Evolutionary conservation across 208 protist species (phyloP).

Genomic region (Lotmaria passim): DNA sequence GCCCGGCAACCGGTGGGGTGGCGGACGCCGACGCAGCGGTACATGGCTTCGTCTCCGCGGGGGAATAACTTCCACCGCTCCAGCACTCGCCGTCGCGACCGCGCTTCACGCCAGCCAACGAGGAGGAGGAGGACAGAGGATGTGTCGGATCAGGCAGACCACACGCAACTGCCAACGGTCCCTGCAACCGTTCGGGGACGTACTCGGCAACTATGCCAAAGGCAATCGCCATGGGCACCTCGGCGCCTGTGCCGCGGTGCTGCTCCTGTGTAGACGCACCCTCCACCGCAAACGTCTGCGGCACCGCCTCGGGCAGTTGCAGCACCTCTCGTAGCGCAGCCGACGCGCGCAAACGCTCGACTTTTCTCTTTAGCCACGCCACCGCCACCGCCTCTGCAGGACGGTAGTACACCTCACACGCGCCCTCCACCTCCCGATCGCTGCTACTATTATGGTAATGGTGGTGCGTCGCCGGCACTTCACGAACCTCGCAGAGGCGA

Average conservation of each 20-base stretch:
- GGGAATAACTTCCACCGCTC: not conserved
- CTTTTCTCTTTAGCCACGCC: conserved; percentile 48
- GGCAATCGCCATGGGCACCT: conserved; percentile 48
- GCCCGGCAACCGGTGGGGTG: not conserved
- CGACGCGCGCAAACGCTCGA: conserved; percentile 37
- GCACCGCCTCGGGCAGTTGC: conserved; percentile 28
- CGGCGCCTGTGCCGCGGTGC: too few relatives aligned
- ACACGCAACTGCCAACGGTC: conserved; percentile 38
- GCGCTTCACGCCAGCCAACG: conserved; percentile 5
- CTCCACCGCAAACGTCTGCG: too few relatives aligned
- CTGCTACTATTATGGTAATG: too few relatives aligned
- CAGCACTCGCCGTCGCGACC: conserved; percentile 3
- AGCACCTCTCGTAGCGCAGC: conserved; percentile 43
- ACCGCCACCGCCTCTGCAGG: conserved; percentile 58
- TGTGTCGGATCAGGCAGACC: conserved; percentile 27
- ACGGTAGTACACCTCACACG: conserved; percentile 42
- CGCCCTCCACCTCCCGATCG: not conserved
- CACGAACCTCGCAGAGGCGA: conserved; percentile 57
- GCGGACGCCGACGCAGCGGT: not conserved
- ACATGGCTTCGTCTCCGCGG: not conserved
- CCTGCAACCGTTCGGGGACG: conserved; percentile 45
- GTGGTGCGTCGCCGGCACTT: too few relatives aligned
- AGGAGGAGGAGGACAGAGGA: not conserved
- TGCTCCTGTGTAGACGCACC: too few relatives aligned
- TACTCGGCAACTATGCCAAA: conserved; percentile 76